A percentile compares a stretch with the other conserved stretches of the same genome.
Conservation (phyloP, 1,284 basidiomycete genomes). For the Malassezia caprae region DNA sequence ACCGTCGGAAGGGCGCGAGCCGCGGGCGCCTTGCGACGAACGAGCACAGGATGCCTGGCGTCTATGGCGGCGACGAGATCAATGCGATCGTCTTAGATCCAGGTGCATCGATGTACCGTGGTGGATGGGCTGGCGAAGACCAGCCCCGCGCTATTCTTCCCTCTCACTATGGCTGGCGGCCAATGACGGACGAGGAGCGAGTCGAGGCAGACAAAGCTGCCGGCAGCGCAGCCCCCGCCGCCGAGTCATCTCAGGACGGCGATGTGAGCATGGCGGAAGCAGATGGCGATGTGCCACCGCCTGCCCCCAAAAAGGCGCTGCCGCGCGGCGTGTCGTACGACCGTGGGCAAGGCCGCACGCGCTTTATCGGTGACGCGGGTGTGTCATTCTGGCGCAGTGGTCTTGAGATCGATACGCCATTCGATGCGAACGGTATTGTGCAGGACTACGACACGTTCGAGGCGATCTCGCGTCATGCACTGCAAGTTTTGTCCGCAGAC, state of each 20-base stretch:
- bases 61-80: conserved; percentile 62
- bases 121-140: conserved; percentile 86
- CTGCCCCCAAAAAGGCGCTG: neutral
- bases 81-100: conserved; percentile 91
- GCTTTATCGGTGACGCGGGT: conserved; percentile 76
- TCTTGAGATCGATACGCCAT: conserved; percentile 76
- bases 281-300: neutral
- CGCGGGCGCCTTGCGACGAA: neutral
- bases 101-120: conserved; percentile 76
- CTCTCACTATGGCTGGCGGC: conserved; percentile 70
- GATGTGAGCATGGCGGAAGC: conserved; percentile 18
- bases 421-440: conserved; percentile 63
- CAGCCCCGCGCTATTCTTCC: conserved; percentile 84
- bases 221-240: neutral
- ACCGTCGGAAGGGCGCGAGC: neutral
- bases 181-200: conserved; percentile 47
- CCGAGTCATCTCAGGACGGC: conserved; percentile 4
- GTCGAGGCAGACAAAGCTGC: conserved; percentile 12
- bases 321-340: conserved; percentile 24
- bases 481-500: conserved; percentile 26
- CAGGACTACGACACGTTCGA: conserved; percentile 23
- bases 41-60: conserved; percentile 33
- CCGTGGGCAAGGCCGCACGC: conserved; percentile 54
- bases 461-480: conserved; percentile 22
- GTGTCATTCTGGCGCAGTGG: conserved; percentile 80